phyloP scores from a whole-genome alignment of 2,329 filamentous ascomycete genomes.

The Fusarium decemcellulare region DNA sequence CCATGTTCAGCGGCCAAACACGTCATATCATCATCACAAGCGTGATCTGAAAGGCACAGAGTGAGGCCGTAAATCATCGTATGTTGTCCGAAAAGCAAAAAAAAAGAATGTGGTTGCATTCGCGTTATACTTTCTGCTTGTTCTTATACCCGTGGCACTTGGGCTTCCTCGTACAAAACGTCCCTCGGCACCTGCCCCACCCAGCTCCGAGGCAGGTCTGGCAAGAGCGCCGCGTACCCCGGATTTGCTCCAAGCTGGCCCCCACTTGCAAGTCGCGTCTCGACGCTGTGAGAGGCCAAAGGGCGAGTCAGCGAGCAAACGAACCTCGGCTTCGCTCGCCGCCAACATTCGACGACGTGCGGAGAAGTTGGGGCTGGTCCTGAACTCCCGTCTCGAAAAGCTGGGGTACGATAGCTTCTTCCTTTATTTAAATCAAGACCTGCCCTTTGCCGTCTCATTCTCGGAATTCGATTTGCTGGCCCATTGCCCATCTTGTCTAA shows the following conservation, averaged over 20 bases:
- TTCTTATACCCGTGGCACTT: conserved; percentile 20
- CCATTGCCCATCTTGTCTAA: background rate
- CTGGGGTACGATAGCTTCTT: conserved; percentile 30
- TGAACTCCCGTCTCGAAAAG: conserved; percentile 7
- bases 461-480: conserved; percentile 1
- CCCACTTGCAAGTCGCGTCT: conserved; percentile 14
- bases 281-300: conserved; percentile 29
- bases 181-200: conserved; percentile 37
- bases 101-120: background rate
- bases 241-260: conserved; percentile 33
- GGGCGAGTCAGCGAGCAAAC: conserved; percentile 30
- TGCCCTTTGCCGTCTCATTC: background rate
- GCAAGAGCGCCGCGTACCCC: conserved; percentile 40
- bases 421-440: background rate
- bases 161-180: background rate
- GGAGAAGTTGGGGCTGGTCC: conserved; percentile 42
- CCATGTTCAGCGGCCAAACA: background rate
- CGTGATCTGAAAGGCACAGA: background rate
- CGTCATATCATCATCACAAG: conserved; percentile 6
- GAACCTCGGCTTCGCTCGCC: conserved; percentile 43
- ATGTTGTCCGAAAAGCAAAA: background rate
- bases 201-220: conserved; percentile 37
- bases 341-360: conserved; percentile 44
- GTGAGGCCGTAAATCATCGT: background rate
- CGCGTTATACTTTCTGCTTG: too few relatives aligned